Evolutionary conservation across 2,329 filamentous ascomycete genomes (phyloP), one percentile per base, ranked within the genome.

Genomic region (Cordyceps farinosa): DNA sequence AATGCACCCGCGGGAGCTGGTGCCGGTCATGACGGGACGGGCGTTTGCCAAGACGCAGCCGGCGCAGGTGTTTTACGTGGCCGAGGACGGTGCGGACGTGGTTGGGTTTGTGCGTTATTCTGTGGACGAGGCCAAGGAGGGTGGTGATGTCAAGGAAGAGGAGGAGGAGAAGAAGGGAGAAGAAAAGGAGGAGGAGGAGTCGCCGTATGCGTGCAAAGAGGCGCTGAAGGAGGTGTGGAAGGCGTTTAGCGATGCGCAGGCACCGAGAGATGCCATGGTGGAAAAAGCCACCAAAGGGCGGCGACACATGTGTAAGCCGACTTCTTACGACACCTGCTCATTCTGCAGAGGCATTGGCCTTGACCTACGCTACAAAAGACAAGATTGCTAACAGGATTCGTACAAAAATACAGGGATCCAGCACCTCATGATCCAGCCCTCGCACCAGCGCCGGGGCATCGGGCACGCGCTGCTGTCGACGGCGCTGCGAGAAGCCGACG

Each of bases 401-500:
- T 42, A 11, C 6, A 17, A 22, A 40, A 4, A 15, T n/a, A 40
- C 27, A 70, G 67, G 66, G 51, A 59, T 69, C 22, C 65, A 66
- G 22, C 66, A 67, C n/a, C 62, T 69, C 22, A 71, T 69, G 68
- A 61, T 70, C 8, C 63, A 67, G 17, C 68, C 70, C 2, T 15
- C 47, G 15, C 54, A 69, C 30, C 69, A 72, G 52, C 63, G 67
- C 10, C 64, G 56, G 6, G 68, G 67, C 22, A 61, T 69, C 1
- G 66, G 69, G 11, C 34, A 42, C 6, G 59, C 60, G 29, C 51
- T 71, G 11, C 64, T 70, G 3, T 32, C 34, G 7, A 52, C 45
- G 6, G 66, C 64, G 5, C n/a, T 67, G 3, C 50, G 38, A 5
- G 34, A 53, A 3, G 65, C 66, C 22, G 66, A 70, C 11, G 22